Percentiles rank a stretch among this genome's conserved stretches.
These are phyloP conservation scores for Coniella lustricola DNA, from an alignment of 2,329 filamentous ascomycete species.

Conservation along the genomic window DNA sequence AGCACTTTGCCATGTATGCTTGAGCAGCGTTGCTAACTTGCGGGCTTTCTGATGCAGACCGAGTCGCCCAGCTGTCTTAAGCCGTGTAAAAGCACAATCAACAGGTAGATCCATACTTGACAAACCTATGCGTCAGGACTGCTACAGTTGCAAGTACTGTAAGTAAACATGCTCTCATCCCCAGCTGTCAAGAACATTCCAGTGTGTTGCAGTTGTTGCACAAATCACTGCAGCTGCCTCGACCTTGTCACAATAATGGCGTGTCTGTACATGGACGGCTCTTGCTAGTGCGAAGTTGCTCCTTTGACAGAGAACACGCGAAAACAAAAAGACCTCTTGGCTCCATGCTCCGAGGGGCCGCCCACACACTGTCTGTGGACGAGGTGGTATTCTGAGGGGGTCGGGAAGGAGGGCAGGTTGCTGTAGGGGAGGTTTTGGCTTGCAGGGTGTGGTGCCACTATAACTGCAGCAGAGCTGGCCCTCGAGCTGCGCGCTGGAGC, in stretches of 20 bases:
- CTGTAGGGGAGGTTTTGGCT: constrained; percentile 16
- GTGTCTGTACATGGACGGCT: too few species aligned
- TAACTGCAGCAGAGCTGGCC: constrained; percentile 13
- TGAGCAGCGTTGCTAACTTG: too few species aligned
- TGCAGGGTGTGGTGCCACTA: constrained; percentile 19
- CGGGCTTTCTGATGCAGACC: too few species aligned
- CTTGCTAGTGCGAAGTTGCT: too few species aligned
- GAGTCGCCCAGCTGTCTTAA: background rate
- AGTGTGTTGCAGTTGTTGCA: constrained; percentile 13
- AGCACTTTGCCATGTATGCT: too few species aligned
- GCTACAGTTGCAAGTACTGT: background rate
- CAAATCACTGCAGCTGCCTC: constrained; percentile 1
- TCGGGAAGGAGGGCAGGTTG: too few species aligned
- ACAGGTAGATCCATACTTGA: constrained; percentile 1
- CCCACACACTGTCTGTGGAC: constrained; percentile 15
- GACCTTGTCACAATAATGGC: constrained; percentile 4
- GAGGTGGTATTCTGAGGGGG: constrained; percentile 13
- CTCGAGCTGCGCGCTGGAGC: constrained; percentile 1
- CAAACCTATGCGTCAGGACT: constrained; percentile 10
- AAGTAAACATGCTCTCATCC: constrained; percentile 12
- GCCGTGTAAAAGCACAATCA: too few species aligned
- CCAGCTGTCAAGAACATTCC: constrained; percentile 15
- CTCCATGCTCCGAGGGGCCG: too few species aligned
- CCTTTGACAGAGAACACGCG: too few species aligned
- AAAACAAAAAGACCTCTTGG: too few species aligned